These are phyloP conservation scores for Paramecium octaurelia DNA, from an alignment of 73 alveolate species.

Conservation along the genomic window DNA sequence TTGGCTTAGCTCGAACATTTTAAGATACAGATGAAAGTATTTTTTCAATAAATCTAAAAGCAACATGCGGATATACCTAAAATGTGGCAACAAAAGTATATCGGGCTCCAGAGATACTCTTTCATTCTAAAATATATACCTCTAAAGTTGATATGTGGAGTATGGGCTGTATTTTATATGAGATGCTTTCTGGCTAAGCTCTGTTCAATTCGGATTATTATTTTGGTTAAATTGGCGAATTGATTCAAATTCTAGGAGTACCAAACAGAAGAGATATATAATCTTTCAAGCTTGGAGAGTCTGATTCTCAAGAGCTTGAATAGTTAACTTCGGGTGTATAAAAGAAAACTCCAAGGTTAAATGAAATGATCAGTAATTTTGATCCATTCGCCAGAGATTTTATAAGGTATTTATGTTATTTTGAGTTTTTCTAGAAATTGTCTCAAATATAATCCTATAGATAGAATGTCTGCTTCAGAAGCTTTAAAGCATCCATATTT, in stretches of 20 bases:
- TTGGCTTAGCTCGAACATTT: conserved; percentile 87
- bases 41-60: conserved; percentile 52
- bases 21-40: conserved; percentile 61
- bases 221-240: conserved; percentile 73
- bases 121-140: conserved; percentile 60
- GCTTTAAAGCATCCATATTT: conserved; percentile 91
- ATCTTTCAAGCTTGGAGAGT: too few species aligned
- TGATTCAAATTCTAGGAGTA: conserved; percentile 81
- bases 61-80: conserved; percentile 57
- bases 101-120: conserved; percentile 84
- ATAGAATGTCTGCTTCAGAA: conserved; percentile 87
- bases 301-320: too few species aligned
- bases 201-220: conserved; percentile 77
- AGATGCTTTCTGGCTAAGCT: conserved; percentile 79
- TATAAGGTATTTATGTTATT: conserved; percentile 30
- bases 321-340: too few species aligned
- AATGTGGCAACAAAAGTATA: conserved; percentile 84
- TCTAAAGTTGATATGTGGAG: conserved; percentile 82
- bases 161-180: conserved; percentile 92
- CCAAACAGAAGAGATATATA: too few species aligned
- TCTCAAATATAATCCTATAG: conserved; percentile 76
- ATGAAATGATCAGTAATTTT: neutral
- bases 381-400: conserved; percentile 55
- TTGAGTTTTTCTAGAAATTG: conserved; percentile 69
- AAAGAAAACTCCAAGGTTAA: conserved; percentile 43